These are phyloP conservation scores for Chimonanthus praecox DNA, from an alignment of 164 flowering plant species.

Conservation along the genomic window DNA sequence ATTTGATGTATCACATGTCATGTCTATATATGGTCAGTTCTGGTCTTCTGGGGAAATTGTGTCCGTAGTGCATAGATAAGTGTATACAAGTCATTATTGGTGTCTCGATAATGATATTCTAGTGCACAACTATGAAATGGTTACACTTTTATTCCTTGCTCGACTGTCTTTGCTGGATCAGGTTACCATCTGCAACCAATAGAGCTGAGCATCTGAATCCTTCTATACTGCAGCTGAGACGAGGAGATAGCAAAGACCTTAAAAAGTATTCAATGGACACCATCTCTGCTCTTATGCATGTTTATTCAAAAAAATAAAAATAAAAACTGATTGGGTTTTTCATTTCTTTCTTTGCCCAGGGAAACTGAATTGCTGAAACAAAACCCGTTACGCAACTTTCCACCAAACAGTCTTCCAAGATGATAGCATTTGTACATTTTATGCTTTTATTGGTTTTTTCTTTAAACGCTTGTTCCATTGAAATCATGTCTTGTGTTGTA, in stretches of 20 bases:
- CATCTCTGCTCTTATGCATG: not conserved
- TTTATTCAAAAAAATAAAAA: not conserved
- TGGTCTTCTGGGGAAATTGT: no score
- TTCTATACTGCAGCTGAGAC: conserved; percentile 42
- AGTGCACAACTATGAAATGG: no score
- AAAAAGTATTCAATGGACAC: conserved; percentile 41
- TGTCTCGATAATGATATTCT: no score
- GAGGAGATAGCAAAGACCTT: conserved; percentile 41
- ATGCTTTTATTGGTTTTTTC: not conserved
- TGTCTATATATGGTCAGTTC: no score
- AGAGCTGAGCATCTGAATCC: conserved; percentile 25
- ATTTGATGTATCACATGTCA: no score
- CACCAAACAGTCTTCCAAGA: conserved; percentile 66
- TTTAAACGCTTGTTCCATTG: not conserved
- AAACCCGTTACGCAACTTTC: conserved; percentile 82
- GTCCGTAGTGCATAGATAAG: no score
- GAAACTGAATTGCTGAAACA: conserved; percentile 73
- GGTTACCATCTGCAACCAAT: conserved; percentile 16
- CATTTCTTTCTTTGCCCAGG: conserved; percentile 32
- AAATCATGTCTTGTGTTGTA: not conserved
- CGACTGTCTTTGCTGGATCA: conserved; percentile 12
- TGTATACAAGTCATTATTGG: no score
- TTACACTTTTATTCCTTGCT: no score
- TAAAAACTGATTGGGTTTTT: not conserved
- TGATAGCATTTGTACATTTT: conserved; percentile 22